Conservation (phyloP, 192 early-diverging fungal genomes). For the Polychytrium aggregatum region DNA sequence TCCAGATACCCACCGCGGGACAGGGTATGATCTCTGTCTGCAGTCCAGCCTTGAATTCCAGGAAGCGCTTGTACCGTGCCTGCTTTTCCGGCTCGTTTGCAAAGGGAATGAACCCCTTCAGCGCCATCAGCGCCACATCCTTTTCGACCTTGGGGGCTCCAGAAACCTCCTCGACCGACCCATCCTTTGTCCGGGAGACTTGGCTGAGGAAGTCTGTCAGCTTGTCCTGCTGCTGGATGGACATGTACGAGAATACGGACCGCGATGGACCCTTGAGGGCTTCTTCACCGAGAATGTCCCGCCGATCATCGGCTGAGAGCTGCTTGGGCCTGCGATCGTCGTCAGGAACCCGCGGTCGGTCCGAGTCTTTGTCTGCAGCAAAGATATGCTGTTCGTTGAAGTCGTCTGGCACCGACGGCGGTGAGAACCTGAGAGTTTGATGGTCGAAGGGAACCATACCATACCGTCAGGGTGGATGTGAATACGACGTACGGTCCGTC, state of each 20-base stretch:
- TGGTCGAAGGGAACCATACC: too few relatives aligned
- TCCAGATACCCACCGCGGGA: neutral
- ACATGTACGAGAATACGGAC: slow-evolving; percentile 64
- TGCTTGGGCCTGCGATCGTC: too few relatives aligned
- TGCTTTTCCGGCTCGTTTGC: slow-evolving; percentile 58
- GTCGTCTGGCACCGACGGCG: too few relatives aligned
- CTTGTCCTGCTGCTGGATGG: slow-evolving; percentile 50
- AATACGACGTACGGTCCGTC: too few relatives aligned
- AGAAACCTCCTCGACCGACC: neutral
- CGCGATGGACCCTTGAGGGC: slow-evolving; percentile 46
- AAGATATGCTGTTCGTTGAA: too few relatives aligned
- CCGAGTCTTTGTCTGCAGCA: slow-evolving; percentile 5
- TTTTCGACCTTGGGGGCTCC: slow-evolving; percentile 43
- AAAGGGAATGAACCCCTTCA: slow-evolving; percentile 77
- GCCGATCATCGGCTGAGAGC: slow-evolving; percentile 40
- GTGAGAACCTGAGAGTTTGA: too few relatives aligned
- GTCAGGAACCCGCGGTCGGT: too few relatives aligned
- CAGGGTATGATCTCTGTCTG: slow-evolving; percentile 2
- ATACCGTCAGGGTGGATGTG: too few relatives aligned
- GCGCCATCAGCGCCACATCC: slow-evolving; percentile 49
- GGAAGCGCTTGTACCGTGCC: slow-evolving; percentile 54
- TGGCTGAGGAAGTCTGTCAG: slow-evolving; percentile 41
- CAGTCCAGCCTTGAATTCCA: slow-evolving; percentile 53
- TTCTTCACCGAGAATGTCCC: slow-evolving; percentile 59
- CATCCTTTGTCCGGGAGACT: slow-evolving; percentile 9